Percentiles rank a stretch among this genome's conserved stretches.
Conservation (phyloP, 1,284 basidiomycete species). For the Leccinum pallidistipes region DNA sequence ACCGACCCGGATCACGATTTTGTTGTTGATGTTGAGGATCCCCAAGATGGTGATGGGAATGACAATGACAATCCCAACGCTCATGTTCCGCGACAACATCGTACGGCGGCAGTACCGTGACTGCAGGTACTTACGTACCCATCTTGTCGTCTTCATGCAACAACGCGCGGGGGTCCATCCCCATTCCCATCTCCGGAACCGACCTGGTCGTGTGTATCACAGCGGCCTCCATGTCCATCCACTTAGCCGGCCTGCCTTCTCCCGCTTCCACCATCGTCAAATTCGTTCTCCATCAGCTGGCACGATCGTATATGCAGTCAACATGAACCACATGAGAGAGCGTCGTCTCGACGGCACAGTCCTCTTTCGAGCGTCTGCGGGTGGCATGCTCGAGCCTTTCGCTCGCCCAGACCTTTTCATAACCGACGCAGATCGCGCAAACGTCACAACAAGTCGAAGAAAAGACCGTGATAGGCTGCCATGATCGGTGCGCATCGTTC, state of each 20-base stretch:
- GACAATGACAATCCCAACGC: neutral
- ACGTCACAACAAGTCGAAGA: slow-evolving; percentile 81
- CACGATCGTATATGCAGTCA: slow-evolving; percentile 93
- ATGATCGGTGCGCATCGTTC: slow-evolving; percentile 66
- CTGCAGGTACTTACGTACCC: neutral
- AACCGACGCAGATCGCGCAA: slow-evolving; percentile 86
- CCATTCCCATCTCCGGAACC: neutral
- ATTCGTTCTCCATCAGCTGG: slow-evolving; percentile 93
- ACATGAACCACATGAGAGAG: slow-evolving; percentile 97
- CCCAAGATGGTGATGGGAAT: no score
- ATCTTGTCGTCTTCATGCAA: neutral
- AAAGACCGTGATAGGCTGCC: slow-evolving; percentile 86
- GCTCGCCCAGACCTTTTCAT: slow-evolving; percentile 91
- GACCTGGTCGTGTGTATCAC: neutral
- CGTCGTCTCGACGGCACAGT: slow-evolving; percentile 96
- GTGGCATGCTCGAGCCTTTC: slow-evolving; percentile 85
- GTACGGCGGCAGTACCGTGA: neutral
- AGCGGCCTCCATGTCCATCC: neutral
- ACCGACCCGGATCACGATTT: neutral
- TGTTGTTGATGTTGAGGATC: neutral
- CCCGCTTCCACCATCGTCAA: neutral
- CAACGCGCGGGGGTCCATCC: neutral
- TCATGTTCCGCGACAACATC: neutral
- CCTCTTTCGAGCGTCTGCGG: slow-evolving; percentile 66
- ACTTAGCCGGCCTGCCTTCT: neutral